Conservation (phyloP, 2,329 filamentous ascomycete species). For the Nemania serpens region DNA sequence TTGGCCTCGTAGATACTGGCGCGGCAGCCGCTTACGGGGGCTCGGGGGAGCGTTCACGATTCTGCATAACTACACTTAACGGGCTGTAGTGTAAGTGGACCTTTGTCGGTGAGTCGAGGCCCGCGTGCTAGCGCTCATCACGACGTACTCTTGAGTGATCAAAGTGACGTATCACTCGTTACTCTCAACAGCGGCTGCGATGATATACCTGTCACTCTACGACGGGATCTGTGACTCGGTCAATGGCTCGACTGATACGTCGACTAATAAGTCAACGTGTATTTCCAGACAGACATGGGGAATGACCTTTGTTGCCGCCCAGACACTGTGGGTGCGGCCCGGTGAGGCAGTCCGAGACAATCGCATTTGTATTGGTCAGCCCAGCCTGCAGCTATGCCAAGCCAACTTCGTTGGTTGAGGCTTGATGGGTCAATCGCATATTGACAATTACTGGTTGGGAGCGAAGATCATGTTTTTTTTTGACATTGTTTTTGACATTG, state of each 20-base stretch:
- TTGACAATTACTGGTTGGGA: constrained; percentile 4
- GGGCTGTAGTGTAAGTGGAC: background rate
- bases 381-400: constrained; percentile 1
- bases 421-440: constrained; percentile 18
- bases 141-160: constrained; percentile 5
- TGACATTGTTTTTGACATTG: background rate
- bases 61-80: background rate
- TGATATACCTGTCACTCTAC: constrained; percentile 10
- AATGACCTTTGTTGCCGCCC: background rate
- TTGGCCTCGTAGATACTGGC: background rate
- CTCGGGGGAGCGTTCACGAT: background rate
- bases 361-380: background rate
- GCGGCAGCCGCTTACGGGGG: constrained; percentile 4
- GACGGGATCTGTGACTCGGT: background rate
- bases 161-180: constrained; percentile 20
- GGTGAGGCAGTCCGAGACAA: constrained; percentile 14
- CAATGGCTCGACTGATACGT: constrained; percentile 1
- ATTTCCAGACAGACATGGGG: too few species aligned
- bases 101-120: background rate
- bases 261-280: too few species aligned
- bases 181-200: constrained; percentile 7
- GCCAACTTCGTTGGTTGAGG: constrained; percentile 6
- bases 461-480: background rate
- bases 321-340: background rate
- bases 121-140: background rate